Conservation (phyloP, 1,284 basidiomycete genomes). For the Apiotrichum montevideense region DNA sequence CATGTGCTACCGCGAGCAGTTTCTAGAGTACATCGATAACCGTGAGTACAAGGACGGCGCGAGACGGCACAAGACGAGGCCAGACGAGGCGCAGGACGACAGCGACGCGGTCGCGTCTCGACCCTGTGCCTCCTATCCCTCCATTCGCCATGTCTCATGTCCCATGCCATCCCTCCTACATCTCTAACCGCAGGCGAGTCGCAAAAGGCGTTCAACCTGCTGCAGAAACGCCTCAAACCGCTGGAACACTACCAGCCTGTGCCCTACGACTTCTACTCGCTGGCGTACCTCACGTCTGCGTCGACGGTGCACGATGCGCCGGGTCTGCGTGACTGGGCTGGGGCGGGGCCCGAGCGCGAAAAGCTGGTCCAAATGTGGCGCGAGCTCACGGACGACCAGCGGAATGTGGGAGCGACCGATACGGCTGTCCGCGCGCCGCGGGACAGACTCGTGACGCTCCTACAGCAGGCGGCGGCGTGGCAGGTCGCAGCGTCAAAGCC, state of each 20-base stretch:
- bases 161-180: no score
- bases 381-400: conserved; percentile 34
- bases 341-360: conserved; percentile 43
- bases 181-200: conserved; percentile 30
- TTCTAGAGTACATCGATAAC: conserved; percentile 50
- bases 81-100: no score
- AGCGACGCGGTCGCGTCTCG: no score
- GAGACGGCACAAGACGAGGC: no score
- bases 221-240: conserved; percentile 50
- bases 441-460: conserved; percentile 45
- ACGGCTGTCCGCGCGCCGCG: conserved; percentile 9
- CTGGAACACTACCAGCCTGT: conserved; percentile 52
- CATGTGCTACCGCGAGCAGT: conserved; percentile 43
- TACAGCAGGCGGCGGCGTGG: conserved; percentile 50
- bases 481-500: conserved; percentile 39
- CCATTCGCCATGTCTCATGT: no score
- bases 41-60: conserved; percentile 28
- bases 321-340: conserved; percentile 49
- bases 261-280: conserved; percentile 49
- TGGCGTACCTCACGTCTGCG: conserved; percentile 50
- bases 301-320: conserved; percentile 51
- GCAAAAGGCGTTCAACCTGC: conserved; percentile 51
- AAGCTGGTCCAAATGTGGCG: conserved; percentile 44
- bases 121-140: no score
- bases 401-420: not conserved